Percentiles rank a stretch among this genome's conserved stretches.
These are phyloP conservation scores for Fusarium azukiicola DNA, from an alignment of 2,329 filamentous ascomycete genomes.

Conservation along the genomic window DNA sequence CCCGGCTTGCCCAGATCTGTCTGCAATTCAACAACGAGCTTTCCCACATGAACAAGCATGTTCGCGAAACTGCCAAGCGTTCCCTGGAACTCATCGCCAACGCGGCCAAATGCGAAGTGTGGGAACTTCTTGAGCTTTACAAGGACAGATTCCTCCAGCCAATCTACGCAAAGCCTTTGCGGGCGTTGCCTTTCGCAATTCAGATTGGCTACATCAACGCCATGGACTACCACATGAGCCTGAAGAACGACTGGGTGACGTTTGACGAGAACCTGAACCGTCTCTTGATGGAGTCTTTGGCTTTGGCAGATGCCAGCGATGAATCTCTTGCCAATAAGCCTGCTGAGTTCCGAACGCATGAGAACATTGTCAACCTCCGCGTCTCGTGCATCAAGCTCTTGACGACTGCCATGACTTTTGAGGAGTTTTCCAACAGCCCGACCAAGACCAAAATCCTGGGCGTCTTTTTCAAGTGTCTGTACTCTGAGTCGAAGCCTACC, in stretches of 20 bases:
- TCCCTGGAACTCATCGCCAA: constrained; percentile 91
- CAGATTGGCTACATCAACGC: constrained; percentile 99
- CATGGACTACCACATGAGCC: constrained; percentile 94
- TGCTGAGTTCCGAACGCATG: constrained; percentile 96
- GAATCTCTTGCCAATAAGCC: constrained; percentile 96
- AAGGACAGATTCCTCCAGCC: constrained; percentile 94
- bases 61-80: constrained; percentile 91
- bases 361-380: constrained; percentile 93
- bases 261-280: constrained; percentile 96
- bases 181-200: constrained; percentile 94
- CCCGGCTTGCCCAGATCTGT: constrained; percentile 88
- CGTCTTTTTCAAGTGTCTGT: constrained; percentile 98
- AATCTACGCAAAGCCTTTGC: constrained; percentile 96
- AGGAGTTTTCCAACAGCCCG: constrained; percentile 90
- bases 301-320: constrained; percentile 96
- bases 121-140: constrained; percentile 93
- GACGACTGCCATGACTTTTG: constrained; percentile 95
- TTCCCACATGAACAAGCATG: constrained; percentile 97
- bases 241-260: constrained; percentile 93
- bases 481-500: constrained; percentile 94
- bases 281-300: constrained; percentile 95
- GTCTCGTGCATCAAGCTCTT: constrained; percentile 97
- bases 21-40: constrained; percentile 93
- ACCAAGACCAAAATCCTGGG: constrained; percentile 89
- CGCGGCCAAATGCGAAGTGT: constrained; percentile 88